Conservation (phyloP, 2,329 filamentous ascomycete species). For the Ophiocordyceps unilateralis region DNA sequence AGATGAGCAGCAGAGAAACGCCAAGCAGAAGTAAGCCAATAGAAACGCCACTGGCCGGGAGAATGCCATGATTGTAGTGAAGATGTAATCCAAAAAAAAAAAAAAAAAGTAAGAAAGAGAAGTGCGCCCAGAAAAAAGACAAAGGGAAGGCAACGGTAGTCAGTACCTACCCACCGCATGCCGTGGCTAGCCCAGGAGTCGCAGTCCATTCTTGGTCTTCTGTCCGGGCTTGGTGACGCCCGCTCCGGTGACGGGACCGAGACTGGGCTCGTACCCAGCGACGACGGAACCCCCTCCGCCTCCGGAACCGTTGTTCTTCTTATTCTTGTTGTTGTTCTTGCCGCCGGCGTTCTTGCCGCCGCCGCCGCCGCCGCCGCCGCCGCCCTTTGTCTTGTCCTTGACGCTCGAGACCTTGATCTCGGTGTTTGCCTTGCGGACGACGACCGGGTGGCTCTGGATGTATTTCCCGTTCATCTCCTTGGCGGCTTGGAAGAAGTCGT, state of each 20-base stretch:
- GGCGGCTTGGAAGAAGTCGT: slow-evolving; percentile 91
- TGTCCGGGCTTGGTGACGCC: slow-evolving; percentile 45
- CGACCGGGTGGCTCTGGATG: slow-evolving; percentile 88
- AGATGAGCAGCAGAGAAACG: too few relatives aligned
- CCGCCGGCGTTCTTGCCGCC: slow-evolving; percentile 16
- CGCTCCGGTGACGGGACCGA: slow-evolving; percentile 30
- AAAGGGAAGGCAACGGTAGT: not conserved
- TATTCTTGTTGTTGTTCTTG: slow-evolving; percentile 10
- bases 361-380: too few relatives aligned
- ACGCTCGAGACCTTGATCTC: slow-evolving; percentile 68
- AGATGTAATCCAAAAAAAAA: too few relatives aligned
- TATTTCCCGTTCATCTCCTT: slow-evolving; percentile 99
- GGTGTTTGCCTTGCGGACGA: slow-evolving; percentile 74
- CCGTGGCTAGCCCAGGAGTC: slow-evolving; percentile 32
- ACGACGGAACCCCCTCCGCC: too few relatives aligned
- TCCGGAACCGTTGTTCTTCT: slow-evolving; percentile 5
- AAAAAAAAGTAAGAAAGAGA: too few relatives aligned
- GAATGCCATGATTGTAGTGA: too few relatives aligned
- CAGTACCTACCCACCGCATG: not conserved
- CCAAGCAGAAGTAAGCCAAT: too few relatives aligned
- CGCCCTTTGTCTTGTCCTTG: slow-evolving; percentile 41
- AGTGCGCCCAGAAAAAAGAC: not conserved
- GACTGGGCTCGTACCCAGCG: slow-evolving; percentile 28
- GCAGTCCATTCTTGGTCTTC: slow-evolving; percentile 50
- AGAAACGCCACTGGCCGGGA: too few relatives aligned